These are phyloP conservation scores for Candida montana DNA, from an alignment of 805 yeast genomes.

Conservation along the genomic window DNA sequence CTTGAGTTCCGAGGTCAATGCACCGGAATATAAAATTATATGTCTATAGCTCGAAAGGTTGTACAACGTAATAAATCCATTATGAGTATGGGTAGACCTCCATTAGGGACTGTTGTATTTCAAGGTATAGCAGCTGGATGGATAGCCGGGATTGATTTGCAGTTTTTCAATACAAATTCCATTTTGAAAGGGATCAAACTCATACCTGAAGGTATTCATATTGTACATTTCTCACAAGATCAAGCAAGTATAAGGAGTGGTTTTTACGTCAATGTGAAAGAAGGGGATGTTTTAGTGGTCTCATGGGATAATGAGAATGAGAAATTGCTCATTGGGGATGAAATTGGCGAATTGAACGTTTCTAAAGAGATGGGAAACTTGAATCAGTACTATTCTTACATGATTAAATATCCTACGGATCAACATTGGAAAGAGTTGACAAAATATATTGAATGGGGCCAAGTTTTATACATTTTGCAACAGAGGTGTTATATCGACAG, in stretches of 20 bases:
- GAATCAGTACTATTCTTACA: constrained; percentile 30
- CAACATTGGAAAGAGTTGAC: constrained; percentile 26
- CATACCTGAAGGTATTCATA: constrained; percentile 47
- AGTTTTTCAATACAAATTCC: constrained; percentile 38
- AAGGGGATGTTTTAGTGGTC: constrained; percentile 29
- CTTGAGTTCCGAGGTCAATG: neutral
- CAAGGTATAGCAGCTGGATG: constrained; percentile 30
- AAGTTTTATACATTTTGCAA: constrained; percentile 27
- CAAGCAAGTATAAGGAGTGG: constrained; percentile 37
- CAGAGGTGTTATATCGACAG: constrained; percentile 28
- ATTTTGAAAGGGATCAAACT: constrained; percentile 45
- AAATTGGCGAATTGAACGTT: constrained; percentile 29
- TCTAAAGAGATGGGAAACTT: constrained; percentile 25
- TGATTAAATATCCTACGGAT: constrained; percentile 37
- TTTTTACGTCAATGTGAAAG: constrained; percentile 29
- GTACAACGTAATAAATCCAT: no score
- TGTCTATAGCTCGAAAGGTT: no score
- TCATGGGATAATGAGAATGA: constrained; percentile 35
- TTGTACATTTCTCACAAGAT: constrained; percentile 45
- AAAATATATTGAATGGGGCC: constrained; percentile 20
- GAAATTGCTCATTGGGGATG: constrained; percentile 25
- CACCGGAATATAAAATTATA: no score
- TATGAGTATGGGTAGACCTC: constrained; percentile 25
- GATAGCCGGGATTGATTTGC: constrained; percentile 44
- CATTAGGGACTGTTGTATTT: constrained; percentile 26